phyloP scores from a whole-genome alignment of 1,139 yeast species.

The Saccharomyces pastorianus region DNA sequence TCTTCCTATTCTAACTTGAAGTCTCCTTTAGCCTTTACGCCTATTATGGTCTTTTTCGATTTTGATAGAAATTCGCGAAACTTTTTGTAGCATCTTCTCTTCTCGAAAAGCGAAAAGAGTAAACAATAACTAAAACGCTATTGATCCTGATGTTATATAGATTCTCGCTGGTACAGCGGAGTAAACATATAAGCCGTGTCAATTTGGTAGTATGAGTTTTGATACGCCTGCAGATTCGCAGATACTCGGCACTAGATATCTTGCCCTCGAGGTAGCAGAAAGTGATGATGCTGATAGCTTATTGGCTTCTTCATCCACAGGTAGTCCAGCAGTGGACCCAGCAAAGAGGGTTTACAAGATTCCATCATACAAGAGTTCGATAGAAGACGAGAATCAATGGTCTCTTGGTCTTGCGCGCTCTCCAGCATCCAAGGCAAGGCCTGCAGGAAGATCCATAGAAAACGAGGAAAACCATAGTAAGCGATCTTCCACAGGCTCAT shows the following conservation, averaged over 20 bases:
- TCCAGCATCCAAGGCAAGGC: constrained; percentile 24
- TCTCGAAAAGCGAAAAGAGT: neutral
- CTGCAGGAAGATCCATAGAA: neutral
- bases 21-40: neutral
- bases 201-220: neutral
- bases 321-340: neutral
- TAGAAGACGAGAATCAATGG: constrained; percentile 11
- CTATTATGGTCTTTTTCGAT: neutral
- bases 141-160: too few relatives aligned
- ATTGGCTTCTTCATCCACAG: neutral
- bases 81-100: neutral
- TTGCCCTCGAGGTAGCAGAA: neutral
- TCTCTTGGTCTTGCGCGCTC: constrained; percentile 25
- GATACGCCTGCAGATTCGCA: neutral
- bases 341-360: neutral
- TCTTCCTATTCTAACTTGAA: neutral
- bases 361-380: neutral
- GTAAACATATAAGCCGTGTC: too few relatives aligned
- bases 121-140: neutral
- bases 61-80: neutral
- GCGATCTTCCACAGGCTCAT: constrained; percentile 28
- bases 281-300: neutral
- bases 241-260: neutral
- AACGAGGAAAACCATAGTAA: constrained; percentile 6
- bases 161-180: too few relatives aligned